Evolutionary conservation across 2,329 filamentous ascomycete species (phyloP).

Genomic region (Thelonectria blattea): DNA sequence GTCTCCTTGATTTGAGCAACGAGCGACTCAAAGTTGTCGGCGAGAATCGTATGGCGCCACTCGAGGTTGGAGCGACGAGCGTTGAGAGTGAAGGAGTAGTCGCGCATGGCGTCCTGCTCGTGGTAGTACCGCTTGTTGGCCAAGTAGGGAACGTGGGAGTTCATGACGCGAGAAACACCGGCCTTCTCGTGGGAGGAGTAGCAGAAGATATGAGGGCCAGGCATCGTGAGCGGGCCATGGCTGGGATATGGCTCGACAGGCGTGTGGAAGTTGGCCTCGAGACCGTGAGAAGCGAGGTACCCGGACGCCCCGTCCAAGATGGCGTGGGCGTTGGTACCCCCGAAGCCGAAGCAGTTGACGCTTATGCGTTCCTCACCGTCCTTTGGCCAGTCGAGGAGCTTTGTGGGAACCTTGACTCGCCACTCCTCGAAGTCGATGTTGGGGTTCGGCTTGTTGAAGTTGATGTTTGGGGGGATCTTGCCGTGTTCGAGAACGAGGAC

Average conservation of each 20-base stretch:
- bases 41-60: conserved; percentile 50
- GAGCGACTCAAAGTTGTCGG: conserved; percentile 44
- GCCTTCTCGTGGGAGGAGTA: conserved; percentile 53
- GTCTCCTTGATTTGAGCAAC: conserved; percentile 33
- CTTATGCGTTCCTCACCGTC: conserved; percentile 56
- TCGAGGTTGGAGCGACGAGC: conserved; percentile 53
- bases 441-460: conserved; percentile 55
- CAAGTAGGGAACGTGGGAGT: conserved; percentile 44
- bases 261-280: conserved; percentile 47
- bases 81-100: conserved; percentile 55
- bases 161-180: conserved; percentile 46
- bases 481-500: conserved; percentile 57
- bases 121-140: background rate
- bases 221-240: background rate
- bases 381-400: conserved; percentile 51
- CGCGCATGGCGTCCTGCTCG: conserved; percentile 37
- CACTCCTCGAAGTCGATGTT: conserved; percentile 53
- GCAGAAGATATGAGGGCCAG: conserved; percentile 47
- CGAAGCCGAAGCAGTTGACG: conserved; percentile 65
- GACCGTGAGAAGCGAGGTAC: conserved; percentile 45
- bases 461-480: conserved; percentile 59
- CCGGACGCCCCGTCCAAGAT: conserved; percentile 56
- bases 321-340: conserved; percentile 62
- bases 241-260: conserved; percentile 10
- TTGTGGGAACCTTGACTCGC: conserved; percentile 53